Conservation (phyloP, 805 yeast species). For the Yarrowia yakushimensis region DNA sequence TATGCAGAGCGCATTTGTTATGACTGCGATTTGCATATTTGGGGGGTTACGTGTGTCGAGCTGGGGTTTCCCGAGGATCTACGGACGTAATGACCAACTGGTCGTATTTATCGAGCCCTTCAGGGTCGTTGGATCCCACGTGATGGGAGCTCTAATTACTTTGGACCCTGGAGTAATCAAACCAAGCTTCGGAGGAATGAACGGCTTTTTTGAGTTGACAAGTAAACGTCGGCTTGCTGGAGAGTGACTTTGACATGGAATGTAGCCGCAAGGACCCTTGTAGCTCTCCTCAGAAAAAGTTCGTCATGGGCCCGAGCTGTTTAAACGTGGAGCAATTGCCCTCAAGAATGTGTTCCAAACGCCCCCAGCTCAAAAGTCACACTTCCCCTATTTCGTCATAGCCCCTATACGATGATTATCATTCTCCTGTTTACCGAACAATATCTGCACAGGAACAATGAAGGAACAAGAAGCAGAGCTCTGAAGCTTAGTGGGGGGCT, state of each 20-base stretch:
- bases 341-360: neutral
- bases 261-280: neutral
- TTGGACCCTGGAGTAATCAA: neutral
- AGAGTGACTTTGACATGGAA: neutral
- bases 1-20: too few species aligned
- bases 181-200: neutral
- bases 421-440: neutral
- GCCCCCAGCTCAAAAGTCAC: neutral
- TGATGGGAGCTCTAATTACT: neutral
- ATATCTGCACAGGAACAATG: neutral
- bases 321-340: too few species aligned
- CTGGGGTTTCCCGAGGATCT: too few species aligned
- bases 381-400: conserved; percentile 2
- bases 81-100: too few species aligned
- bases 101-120: too few species aligned
- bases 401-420: neutral
- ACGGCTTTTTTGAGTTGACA: neutral
- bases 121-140: neutral
- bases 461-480: neutral
- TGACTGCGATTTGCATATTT: neutral
- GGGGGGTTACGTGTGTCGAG: too few species aligned
- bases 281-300: too few species aligned
- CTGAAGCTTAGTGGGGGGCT: too few species aligned
- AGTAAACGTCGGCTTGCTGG: neutral
- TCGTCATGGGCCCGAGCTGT: too few species aligned